These are phyloP conservation scores for Trichoderma koningiopsis DNA, from an alignment of 2,329 filamentous ascomycete species.

Conservation along the genomic window DNA sequence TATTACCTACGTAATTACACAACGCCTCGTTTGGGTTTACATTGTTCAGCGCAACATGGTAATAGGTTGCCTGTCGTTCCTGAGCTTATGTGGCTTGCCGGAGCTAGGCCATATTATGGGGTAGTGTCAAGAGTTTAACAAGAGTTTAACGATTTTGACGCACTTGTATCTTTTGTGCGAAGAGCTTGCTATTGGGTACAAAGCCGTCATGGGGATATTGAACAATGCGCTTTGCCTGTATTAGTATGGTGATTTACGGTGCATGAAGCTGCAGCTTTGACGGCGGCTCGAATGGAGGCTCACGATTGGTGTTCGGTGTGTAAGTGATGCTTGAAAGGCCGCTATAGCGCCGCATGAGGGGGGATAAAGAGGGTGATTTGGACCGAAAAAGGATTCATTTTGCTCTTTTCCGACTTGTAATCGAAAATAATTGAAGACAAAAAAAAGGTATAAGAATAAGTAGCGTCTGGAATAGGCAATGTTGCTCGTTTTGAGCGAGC, in stretches of 20 bases:
- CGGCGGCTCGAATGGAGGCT: neutral
- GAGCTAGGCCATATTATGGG: neutral
- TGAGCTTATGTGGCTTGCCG: neutral
- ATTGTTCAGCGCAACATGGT: neutral
- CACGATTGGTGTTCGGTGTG: neutral
- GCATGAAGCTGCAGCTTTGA: neutral
- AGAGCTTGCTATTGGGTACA: neutral
- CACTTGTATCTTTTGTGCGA: neutral
- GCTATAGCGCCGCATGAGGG: neutral
- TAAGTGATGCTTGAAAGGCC: neutral
- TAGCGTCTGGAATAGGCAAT: neutral
- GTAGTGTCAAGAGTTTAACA: neutral
- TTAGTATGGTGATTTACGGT: neutral
- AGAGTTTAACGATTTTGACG: neutral
- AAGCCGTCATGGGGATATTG: neutral
- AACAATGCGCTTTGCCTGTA: neutral
- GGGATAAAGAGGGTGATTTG: neutral
- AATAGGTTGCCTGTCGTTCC: neutral
- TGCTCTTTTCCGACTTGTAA: neutral
- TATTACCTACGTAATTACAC: neutral
- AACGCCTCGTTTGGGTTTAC: neutral
- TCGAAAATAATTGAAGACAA: neutral
- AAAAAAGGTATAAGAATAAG: neutral
- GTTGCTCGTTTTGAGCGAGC: neutral
- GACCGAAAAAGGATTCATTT: neutral